Evolutionary conservation across 768 basidiomycete species (phyloP).

Genomic region (Russula foetens): DNA sequence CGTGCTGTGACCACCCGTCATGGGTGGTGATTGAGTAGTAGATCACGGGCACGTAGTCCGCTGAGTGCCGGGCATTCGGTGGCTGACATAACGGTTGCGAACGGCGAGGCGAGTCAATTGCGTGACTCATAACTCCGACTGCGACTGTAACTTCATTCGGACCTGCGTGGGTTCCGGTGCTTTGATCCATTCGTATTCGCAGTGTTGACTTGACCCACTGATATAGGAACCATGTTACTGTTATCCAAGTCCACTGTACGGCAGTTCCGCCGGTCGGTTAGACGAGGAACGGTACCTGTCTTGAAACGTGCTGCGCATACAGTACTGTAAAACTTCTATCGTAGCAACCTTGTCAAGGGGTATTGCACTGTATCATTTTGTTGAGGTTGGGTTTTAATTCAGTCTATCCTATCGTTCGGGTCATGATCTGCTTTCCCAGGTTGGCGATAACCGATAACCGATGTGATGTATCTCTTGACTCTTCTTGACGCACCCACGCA

Average conservation of each 20-base stretch:
- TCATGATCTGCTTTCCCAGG: background rate
- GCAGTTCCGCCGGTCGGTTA: background rate
- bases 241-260: too few relatives aligned
- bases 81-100: background rate
- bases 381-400: background rate
- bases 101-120: background rate
- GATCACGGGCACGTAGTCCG: constrained; percentile 5
- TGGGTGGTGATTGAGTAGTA: background rate
- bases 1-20: background rate
- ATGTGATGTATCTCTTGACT: background rate
- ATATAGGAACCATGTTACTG: background rate
- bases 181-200: too few relatives aligned
- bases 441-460: background rate
- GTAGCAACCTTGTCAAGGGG: too few relatives aligned
- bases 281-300: background rate
- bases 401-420: background rate
- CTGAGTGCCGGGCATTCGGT: constrained; percentile 1
- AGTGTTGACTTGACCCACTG: background rate
- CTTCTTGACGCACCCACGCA: background rate
- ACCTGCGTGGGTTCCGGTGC: background rate
- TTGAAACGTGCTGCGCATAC: too few relatives aligned
- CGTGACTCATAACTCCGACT: constrained; percentile 11
- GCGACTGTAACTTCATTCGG: background rate
- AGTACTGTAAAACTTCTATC: background rate
- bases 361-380: background rate